phyloP scores from a whole-genome alignment of 1,284 basidiomycete species.

The Phlebopus sp. region DNA sequence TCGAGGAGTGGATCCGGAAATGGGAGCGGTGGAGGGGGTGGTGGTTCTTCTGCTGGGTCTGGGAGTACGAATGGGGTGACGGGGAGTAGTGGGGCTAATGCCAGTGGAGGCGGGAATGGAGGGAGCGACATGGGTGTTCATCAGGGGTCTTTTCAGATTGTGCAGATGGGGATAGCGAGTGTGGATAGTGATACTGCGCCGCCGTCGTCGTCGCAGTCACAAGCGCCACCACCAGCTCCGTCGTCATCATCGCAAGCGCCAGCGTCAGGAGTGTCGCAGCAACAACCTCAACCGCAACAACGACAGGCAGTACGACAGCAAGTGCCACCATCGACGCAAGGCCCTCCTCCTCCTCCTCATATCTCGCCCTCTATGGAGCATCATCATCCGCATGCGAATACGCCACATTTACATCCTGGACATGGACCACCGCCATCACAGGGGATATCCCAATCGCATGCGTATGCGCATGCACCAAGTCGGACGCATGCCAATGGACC shows the following conservation, averaged over 20 bases:
- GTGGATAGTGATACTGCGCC: conserved; percentile 17
- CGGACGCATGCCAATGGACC: conserved; percentile 2
- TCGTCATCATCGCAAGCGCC: too few relatives aligned
- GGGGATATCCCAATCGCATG: too few relatives aligned
- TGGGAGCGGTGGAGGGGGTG: conserved; percentile 4
- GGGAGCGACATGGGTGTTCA: conserved; percentile 38
- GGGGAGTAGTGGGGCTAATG: neutral
- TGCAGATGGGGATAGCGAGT: conserved; percentile 22
- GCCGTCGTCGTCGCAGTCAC: conserved; percentile 10
- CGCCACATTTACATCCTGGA: too few relatives aligned
- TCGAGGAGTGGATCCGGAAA: neutral
- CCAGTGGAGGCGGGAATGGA: conserved; percentile 23
- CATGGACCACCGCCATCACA: too few relatives aligned
- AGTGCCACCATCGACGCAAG: conserved; percentile 6
- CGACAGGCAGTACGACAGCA: conserved; percentile 4
- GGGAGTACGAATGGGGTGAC: conserved; percentile 18
- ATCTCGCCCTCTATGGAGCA: too few relatives aligned
- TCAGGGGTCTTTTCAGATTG: conserved; percentile 53
- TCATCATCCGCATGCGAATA: too few relatives aligned
- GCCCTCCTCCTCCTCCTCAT: neutral
- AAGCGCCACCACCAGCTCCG: neutral
- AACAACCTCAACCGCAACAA: conserved; percentile 9
- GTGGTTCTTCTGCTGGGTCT: conserved; percentile 6
- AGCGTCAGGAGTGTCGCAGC: neutral
- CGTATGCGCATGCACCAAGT: neutral